Evolutionary conservation across 1,284 basidiomycete species (phyloP).

Genomic region (Wolfiporia cocos): DNA sequence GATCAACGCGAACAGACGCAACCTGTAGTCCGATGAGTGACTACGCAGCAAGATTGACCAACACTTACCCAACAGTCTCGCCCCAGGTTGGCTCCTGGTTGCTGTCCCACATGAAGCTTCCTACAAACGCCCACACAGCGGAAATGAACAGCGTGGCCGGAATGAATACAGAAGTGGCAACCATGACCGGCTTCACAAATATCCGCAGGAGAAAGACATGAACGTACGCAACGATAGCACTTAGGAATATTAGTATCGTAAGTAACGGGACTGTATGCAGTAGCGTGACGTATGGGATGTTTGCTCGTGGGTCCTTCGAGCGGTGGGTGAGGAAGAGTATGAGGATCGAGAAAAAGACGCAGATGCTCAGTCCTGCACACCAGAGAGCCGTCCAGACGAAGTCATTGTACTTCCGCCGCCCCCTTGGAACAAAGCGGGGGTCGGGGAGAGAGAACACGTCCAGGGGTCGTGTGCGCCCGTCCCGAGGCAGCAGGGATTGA

Average conservation of each 20-base stretch:
- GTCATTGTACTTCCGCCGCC: conserved; percentile 66
- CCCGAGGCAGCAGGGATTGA: conserved; percentile 66
- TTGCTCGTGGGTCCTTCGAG: conserved; percentile 27
- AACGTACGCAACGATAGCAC: conserved; percentile 66
- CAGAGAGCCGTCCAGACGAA: conserved; percentile 65
- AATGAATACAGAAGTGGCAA: conserved; percentile 74
- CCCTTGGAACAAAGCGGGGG: conserved; percentile 53
- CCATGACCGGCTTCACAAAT: conserved; percentile 78
- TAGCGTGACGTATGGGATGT: conserved; percentile 66
- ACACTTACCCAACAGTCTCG: conserved; percentile 71
- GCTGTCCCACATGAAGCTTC: conserved; percentile 83
- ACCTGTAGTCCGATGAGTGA: conserved; percentile 27
- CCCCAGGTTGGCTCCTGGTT: conserved; percentile 69
- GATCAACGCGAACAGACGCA: conserved; percentile 74
- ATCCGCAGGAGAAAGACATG: conserved; percentile 75
- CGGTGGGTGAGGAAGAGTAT: conserved; percentile 47
- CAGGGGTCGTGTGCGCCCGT: conserved; percentile 52
- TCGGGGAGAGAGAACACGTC: conserved; percentile 72
- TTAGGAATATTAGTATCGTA: conserved; percentile 69
- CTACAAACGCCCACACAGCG: conserved; percentile 83
- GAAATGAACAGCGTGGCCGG: conserved; percentile 79
- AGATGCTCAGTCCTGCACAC: conserved; percentile 51
- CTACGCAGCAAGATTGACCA: not conserved
- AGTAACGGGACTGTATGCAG: conserved; percentile 83
- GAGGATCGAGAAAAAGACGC: conserved; percentile 55